Evolutionary conservation across 1,139 yeast species (phyloP), one percentile per base, ranked within the genome.

Genomic region (Lodderomyces margitis): DNA sequence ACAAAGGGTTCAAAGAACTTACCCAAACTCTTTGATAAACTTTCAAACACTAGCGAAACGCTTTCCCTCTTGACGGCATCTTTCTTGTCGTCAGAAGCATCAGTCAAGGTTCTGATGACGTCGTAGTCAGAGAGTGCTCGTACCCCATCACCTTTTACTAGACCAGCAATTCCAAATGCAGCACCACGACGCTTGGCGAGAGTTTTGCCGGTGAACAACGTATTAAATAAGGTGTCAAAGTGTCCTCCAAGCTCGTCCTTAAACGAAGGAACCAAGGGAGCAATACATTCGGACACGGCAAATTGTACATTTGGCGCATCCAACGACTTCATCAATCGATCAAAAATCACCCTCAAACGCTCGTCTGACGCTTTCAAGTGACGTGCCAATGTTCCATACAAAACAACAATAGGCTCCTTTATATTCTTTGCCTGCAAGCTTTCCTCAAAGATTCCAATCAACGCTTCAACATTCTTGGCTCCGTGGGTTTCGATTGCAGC

Each of bases 81-180:
- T 59, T 81, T 86, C 62, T 85, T 87, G 54, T 91, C 96, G 47
- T 91, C 98, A 10, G 94, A 78, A 15, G 96, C 96, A 41, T 84
- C 92, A n/a, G 80, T 75, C 50, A 92, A 67, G 32, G 75, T 77
- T 47, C 96, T 75, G 45, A 89, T 81, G 34, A 92, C 74, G 54
- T 87, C 95, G 56, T 76, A 82, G 38, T 84, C 83, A 4, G 88
- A 75, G 41, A 92, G 66, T 0, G 95, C 75, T 43, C 80, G 75
- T 42, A 94, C 81, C 48, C 98, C 98, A 21, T 80, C 76, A 46
- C 99, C 98, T 57, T 87, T 85, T 10, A 87, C 94, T 37, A 92
- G 66, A 48, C 98, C 98, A 8, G 98, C 87, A 52, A 92, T 76
- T 62, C 98, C 98, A 64, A 87, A 89, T 1, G 98, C 98, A 1